Base-by-base conservation (phyloP, 768 basidiomycete species). In the Tulasnella sp. region DNA sequence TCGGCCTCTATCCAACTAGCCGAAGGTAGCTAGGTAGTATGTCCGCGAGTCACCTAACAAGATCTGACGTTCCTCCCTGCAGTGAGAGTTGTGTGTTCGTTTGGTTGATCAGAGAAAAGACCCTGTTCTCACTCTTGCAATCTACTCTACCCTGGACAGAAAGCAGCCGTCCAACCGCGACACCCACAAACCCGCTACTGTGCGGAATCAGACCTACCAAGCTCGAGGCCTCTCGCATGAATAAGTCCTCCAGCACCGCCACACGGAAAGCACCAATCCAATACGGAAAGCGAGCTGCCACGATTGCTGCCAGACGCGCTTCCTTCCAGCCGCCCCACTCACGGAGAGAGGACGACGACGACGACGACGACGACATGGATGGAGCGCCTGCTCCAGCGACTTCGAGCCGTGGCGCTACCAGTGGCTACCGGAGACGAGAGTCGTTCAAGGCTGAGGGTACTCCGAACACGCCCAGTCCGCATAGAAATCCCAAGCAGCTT, bases 201-300 rank as follows among this genome's bases (percentile, higher is more conserved):
- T n/a, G n/a, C n/a, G n/a, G n/a, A n/a, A n/a, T n/a, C n/a, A 38
- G 7, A 38, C 5, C 34, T 38, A 15, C 34, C 34, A 5, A n/a
- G 34, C 34, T 38, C 34, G 34, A 38, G 15, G 7, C 15, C 5
- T 38, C 34, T 38, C 34, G 34, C 34, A 38, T 38, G 34, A 38
- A 38, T 15, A 38, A 15, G 34, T 38, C 15, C 5, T 38, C 34
- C 43, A 17, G 3, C 12, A 29, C 24, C n/a, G 17, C 19, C 2
- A 56, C 19, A 25, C 41, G 29, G 54, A 56, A 56, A 27, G 41
- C 54, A 22, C 22, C 54, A 44, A 43, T 56, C 8, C 54, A 56
- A 25, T 56, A 56, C 22, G 54, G 54, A n/a, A 56, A 56, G 44
- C 34, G 42, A 19, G 54, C 54, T 15, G 25, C 41, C n/a, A 38